phyloP scores from a whole-genome alignment of 1,284 basidiomycete genomes.

The Pseudozyma flocculosa region DNA sequence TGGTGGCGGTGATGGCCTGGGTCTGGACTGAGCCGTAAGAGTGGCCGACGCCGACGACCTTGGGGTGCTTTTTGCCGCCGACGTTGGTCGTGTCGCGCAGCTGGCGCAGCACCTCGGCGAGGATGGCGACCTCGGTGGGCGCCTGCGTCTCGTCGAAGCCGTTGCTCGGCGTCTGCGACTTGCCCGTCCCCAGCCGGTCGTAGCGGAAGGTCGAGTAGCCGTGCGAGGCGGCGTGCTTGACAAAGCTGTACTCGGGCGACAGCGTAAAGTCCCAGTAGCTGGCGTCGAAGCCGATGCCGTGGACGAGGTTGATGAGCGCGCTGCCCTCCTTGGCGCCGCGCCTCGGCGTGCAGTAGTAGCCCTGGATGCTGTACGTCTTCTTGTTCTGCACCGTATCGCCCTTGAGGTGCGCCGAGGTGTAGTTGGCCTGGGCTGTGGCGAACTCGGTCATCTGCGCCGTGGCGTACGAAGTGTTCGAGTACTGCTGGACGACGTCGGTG shows the following conservation, averaged over 20 bases:
- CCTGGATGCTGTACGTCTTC: conserved; percentile 20
- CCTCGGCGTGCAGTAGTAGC: conserved; percentile 26
- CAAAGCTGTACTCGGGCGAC: conserved; percentile 21
- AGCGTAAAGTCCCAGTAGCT: conserved; percentile 34
- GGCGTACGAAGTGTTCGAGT: conserved; percentile 34
- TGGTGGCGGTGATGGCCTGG: conserved; percentile 38
- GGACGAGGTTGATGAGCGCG: conserved; percentile 24
- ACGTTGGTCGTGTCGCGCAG: conserved; percentile 31
- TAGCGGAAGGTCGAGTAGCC: conserved; percentile 51
- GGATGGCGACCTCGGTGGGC: conserved; percentile 58
- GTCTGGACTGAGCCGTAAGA: conserved; percentile 41
- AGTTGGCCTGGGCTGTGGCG: conserved; percentile 17
- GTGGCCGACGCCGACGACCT: conserved; percentile 43
- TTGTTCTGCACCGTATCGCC: conserved; percentile 9
- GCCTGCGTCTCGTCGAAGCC: conserved; percentile 56
- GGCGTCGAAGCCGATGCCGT: conserved; percentile 40
- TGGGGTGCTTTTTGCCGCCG: conserved; percentile 19
- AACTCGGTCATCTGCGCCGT: conserved; percentile 22
- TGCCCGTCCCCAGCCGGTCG: conserved; percentile 57
- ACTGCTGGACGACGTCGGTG: conserved; percentile 22
- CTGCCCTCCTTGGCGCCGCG: conserved; percentile 7
- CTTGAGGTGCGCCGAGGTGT: conserved; percentile 15
- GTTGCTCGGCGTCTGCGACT: conserved; percentile 45
- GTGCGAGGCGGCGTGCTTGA: conserved; percentile 32
- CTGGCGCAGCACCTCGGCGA: conserved; percentile 49